Percentiles rank a stretch among this genome's conserved stretches.
phyloP scores from a whole-genome alignment of 2,329 filamentous ascomycete species.

The Diplodia corticola region DNA sequence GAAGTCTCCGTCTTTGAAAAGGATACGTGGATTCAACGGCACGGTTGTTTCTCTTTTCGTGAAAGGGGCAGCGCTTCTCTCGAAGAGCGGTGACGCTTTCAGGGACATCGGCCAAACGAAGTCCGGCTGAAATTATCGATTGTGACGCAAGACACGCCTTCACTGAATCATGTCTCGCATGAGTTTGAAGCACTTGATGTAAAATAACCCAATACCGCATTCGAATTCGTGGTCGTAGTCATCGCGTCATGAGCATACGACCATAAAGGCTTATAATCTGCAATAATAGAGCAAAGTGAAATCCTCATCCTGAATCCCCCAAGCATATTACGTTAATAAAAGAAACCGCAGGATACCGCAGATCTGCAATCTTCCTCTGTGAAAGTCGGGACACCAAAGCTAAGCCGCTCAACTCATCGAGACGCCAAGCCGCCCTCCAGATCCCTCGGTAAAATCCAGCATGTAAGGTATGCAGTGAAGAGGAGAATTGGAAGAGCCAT shows the following conservation, averaged over 20 bases:
- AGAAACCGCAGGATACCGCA: conserved; percentile 20
- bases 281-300: conserved; percentile 19
- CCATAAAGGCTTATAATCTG: conserved; percentile 19
- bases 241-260: conserved; percentile 24
- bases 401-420: conserved; percentile 15
- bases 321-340: conserved; percentile 12
- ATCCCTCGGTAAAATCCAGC: conserved; percentile 17
- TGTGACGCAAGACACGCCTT: background rate
- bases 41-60: conserved; percentile 12
- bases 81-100: conserved; percentile 18
- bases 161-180: conserved; percentile 8
- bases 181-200: background rate
- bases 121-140: background rate
- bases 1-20: conserved; percentile 3
- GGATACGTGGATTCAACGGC: conserved; percentile 16
- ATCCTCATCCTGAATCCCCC: conserved; percentile 15
- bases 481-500: conserved; percentile 27
- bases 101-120: conserved; percentile 4
- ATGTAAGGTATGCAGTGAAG: conserved; percentile 24
- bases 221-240: conserved; percentile 23
- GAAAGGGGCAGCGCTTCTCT: background rate
- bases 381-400: conserved; percentile 20
- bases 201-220: conserved; percentile 21
- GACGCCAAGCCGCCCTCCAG: conserved; percentile 21
- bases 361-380: conserved; percentile 23